phyloP scores from a whole-genome alignment of 139 green algal species.

The Volvox africanus region DNA sequence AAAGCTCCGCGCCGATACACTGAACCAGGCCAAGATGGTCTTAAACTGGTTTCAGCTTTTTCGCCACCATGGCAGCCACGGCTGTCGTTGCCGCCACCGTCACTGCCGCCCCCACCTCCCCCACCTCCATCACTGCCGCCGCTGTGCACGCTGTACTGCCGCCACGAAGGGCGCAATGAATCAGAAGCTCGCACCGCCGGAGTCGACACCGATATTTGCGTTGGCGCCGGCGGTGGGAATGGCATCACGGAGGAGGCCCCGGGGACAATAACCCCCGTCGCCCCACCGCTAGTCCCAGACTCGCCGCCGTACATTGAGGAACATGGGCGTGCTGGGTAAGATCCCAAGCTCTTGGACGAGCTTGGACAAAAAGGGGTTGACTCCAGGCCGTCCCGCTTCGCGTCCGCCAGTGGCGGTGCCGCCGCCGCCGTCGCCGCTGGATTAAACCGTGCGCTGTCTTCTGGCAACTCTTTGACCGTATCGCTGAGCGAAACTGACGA shows the following conservation, averaged over 20 bases:
- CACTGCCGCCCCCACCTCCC: not conserved
- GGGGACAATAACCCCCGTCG: not conserved
- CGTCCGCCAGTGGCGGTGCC: not conserved
- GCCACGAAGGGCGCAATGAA: not conserved
- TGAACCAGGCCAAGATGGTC: not conserved
- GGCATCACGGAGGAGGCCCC: not conserved
- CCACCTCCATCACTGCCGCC: not conserved
- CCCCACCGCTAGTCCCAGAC: not conserved
- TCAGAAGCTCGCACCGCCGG: not conserved
- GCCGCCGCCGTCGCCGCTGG: not conserved
- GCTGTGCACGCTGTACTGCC: not conserved
- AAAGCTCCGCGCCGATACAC: not conserved
- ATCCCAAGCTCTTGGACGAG: conserved; percentile 14
- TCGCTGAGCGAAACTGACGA: not conserved
- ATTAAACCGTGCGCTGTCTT: not conserved
- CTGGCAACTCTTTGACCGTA: not conserved
- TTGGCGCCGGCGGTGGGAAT: too few species aligned
- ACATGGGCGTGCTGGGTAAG: not conserved
- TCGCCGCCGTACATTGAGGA: conserved; percentile 16
- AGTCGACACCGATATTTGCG: too few species aligned
- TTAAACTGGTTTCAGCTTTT: too few species aligned
- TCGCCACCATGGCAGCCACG: too few species aligned
- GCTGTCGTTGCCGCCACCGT: not conserved
- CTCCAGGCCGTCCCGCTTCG: not conserved
- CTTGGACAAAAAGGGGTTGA: not conserved